A percentile compares a stretch with the other conserved stretches of the same genome.
Conservation (phyloP, 164 flowering plant species). For the Paratinospora sagittata region DNA sequence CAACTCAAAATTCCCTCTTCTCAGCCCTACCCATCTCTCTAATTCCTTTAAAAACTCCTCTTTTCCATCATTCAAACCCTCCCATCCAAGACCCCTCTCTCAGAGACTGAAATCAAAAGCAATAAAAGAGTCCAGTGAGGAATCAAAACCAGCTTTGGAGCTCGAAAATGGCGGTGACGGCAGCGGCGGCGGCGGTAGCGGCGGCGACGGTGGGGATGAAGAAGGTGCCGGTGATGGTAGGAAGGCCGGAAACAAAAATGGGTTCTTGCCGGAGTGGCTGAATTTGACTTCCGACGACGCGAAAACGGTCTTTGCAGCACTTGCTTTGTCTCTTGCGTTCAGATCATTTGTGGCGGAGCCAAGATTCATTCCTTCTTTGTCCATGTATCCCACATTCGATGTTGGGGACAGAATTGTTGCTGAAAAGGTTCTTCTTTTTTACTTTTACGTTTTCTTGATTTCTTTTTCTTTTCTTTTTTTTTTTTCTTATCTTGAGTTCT, state of each 20-base stretch:
- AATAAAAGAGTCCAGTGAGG: slow-evolving; percentile 43
- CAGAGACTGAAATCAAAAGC: slow-evolving; percentile 34
- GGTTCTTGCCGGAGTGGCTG: slow-evolving; percentile 70
- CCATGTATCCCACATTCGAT: slow-evolving; percentile 98
- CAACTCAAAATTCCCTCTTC: slow-evolving; percentile 13
- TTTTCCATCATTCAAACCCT: slow-evolving; percentile 18
- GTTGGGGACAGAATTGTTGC: slow-evolving; percentile 93
- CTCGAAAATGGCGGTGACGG: slow-evolving; percentile 18
- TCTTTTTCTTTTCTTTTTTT: not conserved
- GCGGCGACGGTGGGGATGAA: slow-evolving; percentile 45
- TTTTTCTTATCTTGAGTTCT: not conserved
- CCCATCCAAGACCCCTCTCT: slow-evolving; percentile 10
- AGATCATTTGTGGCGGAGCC: slow-evolving; percentile 91
- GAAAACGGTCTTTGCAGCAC: slow-evolving; percentile 70
- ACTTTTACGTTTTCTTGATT: not conserved
- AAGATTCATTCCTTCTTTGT: slow-evolving; percentile 89
- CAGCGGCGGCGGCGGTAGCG: slow-evolving; percentile 32
- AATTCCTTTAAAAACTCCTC: slow-evolving; percentile 16
- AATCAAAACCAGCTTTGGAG: slow-evolving; percentile 32
- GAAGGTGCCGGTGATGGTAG: slow-evolving; percentile 41
- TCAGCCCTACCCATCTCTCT: slow-evolving; percentile 21
- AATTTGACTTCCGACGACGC: slow-evolving; percentile 71
- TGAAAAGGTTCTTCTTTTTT: slow-evolving; percentile 66
- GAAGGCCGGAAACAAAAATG: slow-evolving; percentile 30
- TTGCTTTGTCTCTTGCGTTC: slow-evolving; percentile 79